Percentiles rank a stretch among this genome's conserved stretches.
phyloP scores from a whole-genome alignment of 2,329 filamentous ascomycete genomes.

The Dactylellina cionopaga region DNA sequence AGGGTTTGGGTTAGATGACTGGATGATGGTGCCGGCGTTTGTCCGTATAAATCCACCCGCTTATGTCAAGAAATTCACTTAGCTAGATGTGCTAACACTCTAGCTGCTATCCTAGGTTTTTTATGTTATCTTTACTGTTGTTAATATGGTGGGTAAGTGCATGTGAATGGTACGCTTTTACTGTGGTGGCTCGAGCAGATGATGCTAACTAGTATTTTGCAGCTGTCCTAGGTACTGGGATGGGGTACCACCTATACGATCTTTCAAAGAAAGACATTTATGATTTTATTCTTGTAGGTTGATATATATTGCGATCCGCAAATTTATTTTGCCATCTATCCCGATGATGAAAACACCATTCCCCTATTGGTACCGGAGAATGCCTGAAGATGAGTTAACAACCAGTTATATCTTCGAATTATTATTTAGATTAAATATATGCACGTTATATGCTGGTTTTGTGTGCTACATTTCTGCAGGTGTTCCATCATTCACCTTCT shows the following conservation, averaged over 20 bases:
- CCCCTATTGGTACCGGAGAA: too few species aligned
- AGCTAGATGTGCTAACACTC: not conserved
- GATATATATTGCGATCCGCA: not conserved
- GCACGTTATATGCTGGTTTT: slow-evolving; percentile 34
- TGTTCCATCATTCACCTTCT: slow-evolving; percentile 35
- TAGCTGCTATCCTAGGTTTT: not conserved
- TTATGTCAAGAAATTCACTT: too few species aligned
- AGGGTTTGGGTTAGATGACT: slow-evolving; percentile 35
- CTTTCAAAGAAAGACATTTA: slow-evolving; percentile 25
- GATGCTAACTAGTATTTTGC: not conserved
- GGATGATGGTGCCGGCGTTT: slow-evolving; percentile 39
- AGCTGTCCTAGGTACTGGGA: slow-evolving; percentile 24
- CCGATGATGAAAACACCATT: not conserved
- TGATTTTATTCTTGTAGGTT: slow-evolving; percentile 27
- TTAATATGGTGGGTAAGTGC: slow-evolving; percentile 23
- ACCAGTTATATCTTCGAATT: not conserved
- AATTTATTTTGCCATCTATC: not conserved
- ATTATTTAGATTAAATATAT: slow-evolving; percentile 30
- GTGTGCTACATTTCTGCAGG: slow-evolving; percentile 30
- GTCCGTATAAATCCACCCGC: not conserved
- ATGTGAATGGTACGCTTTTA: not conserved
- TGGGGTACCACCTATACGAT: slow-evolving; percentile 40
- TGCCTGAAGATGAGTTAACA: not conserved
- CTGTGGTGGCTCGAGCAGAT: not conserved
- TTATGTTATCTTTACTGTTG: slow-evolving; percentile 16